Evolutionary conservation across 2,329 filamentous ascomycete genomes (phyloP).

Genomic region (Mariannaea elegans): DNA sequence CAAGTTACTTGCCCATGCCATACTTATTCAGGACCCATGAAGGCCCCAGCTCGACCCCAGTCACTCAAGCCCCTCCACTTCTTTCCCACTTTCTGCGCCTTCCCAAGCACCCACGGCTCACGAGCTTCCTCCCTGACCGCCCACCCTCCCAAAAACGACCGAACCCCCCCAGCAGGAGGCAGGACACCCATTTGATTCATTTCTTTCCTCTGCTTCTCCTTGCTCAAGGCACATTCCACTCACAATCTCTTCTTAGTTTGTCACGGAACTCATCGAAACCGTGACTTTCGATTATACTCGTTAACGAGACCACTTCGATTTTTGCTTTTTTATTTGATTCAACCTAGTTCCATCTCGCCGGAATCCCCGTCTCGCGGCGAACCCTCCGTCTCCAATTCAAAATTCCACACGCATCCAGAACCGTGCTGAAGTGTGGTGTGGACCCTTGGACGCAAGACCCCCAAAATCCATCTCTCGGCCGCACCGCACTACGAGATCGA

Average conservation of each 20-base stretch:
- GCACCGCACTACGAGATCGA: slow-evolving; percentile 30
- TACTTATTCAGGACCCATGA: slow-evolving; percentile 15
- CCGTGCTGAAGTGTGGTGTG: slow-evolving; percentile 24
- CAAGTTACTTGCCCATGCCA: slow-evolving; percentile 14
- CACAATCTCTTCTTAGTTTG: not conserved
- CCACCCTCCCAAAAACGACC: slow-evolving; percentile 19
- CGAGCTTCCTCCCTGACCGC: slow-evolving; percentile 25
- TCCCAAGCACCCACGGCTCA: slow-evolving; percentile 19
- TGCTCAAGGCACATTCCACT: not conserved
- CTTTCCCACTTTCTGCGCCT: slow-evolving; percentile 12
- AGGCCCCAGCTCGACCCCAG: not conserved
- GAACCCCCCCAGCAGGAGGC: slow-evolving; percentile 6
- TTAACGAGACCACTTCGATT: not conserved
- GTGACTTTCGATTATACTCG: not conserved
- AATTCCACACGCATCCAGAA: slow-evolving; percentile 28
- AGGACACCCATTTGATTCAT: slow-evolving; percentile 20
- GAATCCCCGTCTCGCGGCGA: slow-evolving; percentile 24
- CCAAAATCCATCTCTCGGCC: slow-evolving; percentile 21
- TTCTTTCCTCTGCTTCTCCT: slow-evolving; percentile 7
- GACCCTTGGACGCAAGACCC: slow-evolving; percentile 26
- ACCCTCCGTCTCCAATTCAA: not conserved
- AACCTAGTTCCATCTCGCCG: slow-evolving; percentile 15
- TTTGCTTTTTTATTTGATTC: slow-evolving; percentile 25
- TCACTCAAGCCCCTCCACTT: slow-evolving; percentile 5
- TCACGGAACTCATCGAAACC: slow-evolving; percentile 2